phyloP scores from a whole-genome alignment of 2,329 filamentous ascomycete genomes.

The Sporothrix mexicana region DNA sequence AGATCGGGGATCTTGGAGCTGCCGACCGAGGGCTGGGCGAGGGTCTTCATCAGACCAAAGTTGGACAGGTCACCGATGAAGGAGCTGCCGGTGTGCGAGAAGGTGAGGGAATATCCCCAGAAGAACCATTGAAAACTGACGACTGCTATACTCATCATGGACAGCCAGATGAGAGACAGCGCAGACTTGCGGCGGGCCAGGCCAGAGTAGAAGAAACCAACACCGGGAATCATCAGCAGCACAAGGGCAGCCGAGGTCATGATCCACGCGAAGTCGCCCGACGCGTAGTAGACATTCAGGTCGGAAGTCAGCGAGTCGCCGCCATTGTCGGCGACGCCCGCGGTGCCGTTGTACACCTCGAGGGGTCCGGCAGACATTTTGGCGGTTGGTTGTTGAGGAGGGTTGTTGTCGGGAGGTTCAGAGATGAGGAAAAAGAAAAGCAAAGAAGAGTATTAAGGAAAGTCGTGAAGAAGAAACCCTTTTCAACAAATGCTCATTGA shows the following conservation, averaged over 20 bases:
- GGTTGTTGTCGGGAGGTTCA: neutral
- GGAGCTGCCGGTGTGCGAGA: slow-evolving; percentile 77
- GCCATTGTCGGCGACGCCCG: slow-evolving; percentile 53
- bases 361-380: slow-evolving; percentile 39
- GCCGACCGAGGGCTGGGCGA: slow-evolving; percentile 77
- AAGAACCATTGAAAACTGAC: slow-evolving; percentile 95
- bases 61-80: slow-evolving; percentile 83
- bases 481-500: slow-evolving; percentile 21
- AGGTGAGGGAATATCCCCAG: slow-evolving; percentile 88
- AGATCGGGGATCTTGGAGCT: slow-evolving; percentile 76
- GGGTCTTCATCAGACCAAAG: slow-evolving; percentile 79
- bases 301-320: slow-evolving; percentile 67
- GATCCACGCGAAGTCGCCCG: slow-evolving; percentile 84
- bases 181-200: slow-evolving; percentile 89
- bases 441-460: slow-evolving; percentile 18
- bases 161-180: slow-evolving; percentile 82
- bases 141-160: slow-evolving; percentile 79
- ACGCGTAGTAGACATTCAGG: slow-evolving; percentile 81
- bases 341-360: slow-evolving; percentile 57
- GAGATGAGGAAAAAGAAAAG: neutral
- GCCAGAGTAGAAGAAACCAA: slow-evolving; percentile 94
- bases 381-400: neutral
- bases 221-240: slow-evolving; percentile 89
- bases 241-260: slow-evolving; percentile 82
- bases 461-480: slow-evolving; percentile 18